Conservation (phyloP, 495 filamentous ascomycete genomes). For the Jackrogersella minutella region DNA sequence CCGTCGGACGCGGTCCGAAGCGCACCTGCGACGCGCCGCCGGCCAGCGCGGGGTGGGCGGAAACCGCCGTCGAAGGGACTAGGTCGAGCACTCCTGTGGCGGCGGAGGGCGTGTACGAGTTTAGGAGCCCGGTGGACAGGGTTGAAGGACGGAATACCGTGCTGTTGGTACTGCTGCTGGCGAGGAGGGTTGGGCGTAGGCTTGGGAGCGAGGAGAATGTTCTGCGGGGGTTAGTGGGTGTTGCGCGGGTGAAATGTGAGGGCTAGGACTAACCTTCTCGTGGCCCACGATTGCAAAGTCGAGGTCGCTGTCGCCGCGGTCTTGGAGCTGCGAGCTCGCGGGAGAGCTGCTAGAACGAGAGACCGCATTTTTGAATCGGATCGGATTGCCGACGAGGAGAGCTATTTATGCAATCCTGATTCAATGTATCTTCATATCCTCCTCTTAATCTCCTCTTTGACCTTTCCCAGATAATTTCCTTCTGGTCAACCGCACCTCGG, state of each 20-base stretch:
- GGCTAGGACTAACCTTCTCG: conserved; percentile 17
- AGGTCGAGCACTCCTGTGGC: conserved; percentile 42
- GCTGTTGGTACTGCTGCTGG: conserved; percentile 11
- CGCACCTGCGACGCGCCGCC: conserved; percentile 50
- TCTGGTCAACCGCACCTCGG: neutral
- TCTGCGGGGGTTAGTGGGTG: conserved; percentile 34
- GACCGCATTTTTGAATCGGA: conserved; percentile 15
- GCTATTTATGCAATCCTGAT: neutral
- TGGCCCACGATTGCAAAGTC: conserved; percentile 6
- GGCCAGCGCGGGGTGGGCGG: conserved; percentile 50
- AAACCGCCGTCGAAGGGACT: conserved; percentile 47
- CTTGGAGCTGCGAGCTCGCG: conserved; percentile 11
- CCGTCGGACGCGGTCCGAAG: conserved; percentile 56
- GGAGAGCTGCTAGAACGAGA: conserved; percentile 23
- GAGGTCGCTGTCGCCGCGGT: neutral
- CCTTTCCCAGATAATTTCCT: neutral
- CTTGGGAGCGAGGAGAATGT: conserved; percentile 52
- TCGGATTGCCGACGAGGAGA: neutral
- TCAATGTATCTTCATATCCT: conserved; percentile 12
- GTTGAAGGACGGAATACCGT: conserved; percentile 43
- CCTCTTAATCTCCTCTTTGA: neutral
- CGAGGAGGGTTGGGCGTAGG: conserved; percentile 49
- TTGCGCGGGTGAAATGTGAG: neutral
- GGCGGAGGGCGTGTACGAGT: conserved; percentile 6
- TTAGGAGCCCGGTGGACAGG: conserved; percentile 6